Conservation (phyloP, 192 early-diverging fungal genomes). For the Umbelopsis sp. region DNA sequence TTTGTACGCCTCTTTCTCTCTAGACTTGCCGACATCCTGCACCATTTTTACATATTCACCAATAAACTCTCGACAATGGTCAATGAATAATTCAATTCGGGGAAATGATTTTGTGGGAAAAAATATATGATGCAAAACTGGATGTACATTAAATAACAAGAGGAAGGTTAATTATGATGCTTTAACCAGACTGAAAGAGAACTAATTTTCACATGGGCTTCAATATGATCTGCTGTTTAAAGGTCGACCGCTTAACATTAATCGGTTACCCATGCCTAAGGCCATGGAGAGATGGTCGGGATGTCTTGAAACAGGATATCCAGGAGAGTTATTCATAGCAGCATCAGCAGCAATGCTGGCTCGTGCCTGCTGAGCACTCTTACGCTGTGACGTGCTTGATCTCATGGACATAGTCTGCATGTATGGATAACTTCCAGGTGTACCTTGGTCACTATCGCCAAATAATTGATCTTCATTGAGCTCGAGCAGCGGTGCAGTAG, state of each 20-base stretch:
- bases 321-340: slow-evolving; percentile 18
- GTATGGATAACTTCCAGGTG: background rate
- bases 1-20: slow-evolving; percentile 15
- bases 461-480: slow-evolving; percentile 47
- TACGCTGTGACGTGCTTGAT: slow-evolving; percentile 23
- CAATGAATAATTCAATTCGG: background rate
- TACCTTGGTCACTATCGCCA: background rate
- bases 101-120: no score
- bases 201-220: background rate
- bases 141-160: background rate
- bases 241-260: background rate
- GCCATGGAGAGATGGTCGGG: background rate
- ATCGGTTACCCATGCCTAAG: background rate
- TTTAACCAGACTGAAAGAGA: no score
- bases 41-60: slow-evolving; percentile 15
- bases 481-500: slow-evolving; percentile 42
- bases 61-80: slow-evolving; percentile 15
- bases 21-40: slow-evolving; percentile 5
- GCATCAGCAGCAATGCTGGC: slow-evolving; percentile 33
- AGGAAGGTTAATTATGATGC: background rate
- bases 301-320: background rate
- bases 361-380: slow-evolving; percentile 23
- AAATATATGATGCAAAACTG: no score
- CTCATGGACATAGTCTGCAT: slow-evolving; percentile 2
- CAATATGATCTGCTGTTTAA: background rate